Percentiles rank a stretch among this genome's conserved stretches.
Evolutionary conservation across 768 basidiomycete genomes (phyloP).

Genomic region (Erythrobasidium yunnanense): DNA sequence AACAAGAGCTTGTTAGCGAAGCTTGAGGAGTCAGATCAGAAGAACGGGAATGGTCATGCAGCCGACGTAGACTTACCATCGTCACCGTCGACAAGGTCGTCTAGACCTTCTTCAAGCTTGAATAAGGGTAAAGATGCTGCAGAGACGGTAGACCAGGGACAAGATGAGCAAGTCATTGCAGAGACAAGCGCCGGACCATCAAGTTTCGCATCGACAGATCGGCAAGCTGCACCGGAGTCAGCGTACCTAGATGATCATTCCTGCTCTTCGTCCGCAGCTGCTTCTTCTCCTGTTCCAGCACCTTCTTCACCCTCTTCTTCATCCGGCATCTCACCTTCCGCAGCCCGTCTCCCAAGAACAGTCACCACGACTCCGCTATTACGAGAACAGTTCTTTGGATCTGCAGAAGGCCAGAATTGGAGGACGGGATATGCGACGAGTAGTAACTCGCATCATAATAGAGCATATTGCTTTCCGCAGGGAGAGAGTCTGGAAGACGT

Average conservation of each 20-base stretch:
- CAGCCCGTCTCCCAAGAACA: conserved; percentile 34
- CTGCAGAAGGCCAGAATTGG: conserved; percentile 38
- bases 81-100: too few relatives aligned
- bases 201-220: neutral
- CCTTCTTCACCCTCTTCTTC: conserved; percentile 13
- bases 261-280: conserved; percentile 23
- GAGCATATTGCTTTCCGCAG: conserved; percentile 41
- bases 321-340: conserved; percentile 14
- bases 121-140: neutral
- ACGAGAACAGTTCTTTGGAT: conserved; percentile 45
- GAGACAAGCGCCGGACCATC: conserved; percentile 11
- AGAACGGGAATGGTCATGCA: neutral
- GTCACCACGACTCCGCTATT: conserved; percentile 40
- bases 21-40: neutral
- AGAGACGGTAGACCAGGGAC: neutral
- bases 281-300: conserved; percentile 23
- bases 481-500: conserved; percentile 45
- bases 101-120: too few relatives aligned
- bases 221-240: neutral
- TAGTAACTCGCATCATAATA: conserved; percentile 35
- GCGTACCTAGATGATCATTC: conserved; percentile 6
- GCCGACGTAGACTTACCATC: too few relatives aligned
- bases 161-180: neutral
- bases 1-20: conserved; percentile 11
- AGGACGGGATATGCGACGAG: conserved; percentile 33